Conservation (phyloP, 2,329 filamentous ascomycete species). For the Fusarium sp. region DNA sequence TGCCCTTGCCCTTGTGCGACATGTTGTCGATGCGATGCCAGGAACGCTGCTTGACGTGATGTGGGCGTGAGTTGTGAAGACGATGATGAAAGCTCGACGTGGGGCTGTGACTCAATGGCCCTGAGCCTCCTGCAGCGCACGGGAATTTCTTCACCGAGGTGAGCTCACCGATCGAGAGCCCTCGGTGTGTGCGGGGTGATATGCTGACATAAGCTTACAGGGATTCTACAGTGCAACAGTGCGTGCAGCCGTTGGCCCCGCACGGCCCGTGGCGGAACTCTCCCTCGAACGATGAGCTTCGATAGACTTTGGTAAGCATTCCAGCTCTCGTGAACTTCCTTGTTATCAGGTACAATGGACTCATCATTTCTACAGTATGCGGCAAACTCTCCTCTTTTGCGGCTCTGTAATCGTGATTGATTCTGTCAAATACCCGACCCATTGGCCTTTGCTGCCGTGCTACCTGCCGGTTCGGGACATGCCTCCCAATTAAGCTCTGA, state of each 20-base stretch:
- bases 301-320: slow-evolving; percentile 37
- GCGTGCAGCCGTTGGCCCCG: neutral
- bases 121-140: slow-evolving; percentile 1
- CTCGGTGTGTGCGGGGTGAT: slow-evolving; percentile 17
- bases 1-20: slow-evolving; percentile 62
- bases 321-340: slow-evolving; percentile 15
- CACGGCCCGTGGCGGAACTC: slow-evolving; percentile 8
- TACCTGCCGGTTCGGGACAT: neutral
- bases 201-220: slow-evolving; percentile 29
- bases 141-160: slow-evolving; percentile 44
- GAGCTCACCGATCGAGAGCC: slow-evolving; percentile 23
- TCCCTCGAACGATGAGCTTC: neutral
- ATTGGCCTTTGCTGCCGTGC: slow-evolving; percentile 3
- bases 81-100: slow-evolving; percentile 26
- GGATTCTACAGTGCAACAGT: neutral
- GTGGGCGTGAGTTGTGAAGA: slow-evolving; percentile 28
- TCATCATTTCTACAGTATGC: neutral
- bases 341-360: neutral
- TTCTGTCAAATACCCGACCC: neutral
- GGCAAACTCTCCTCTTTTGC: neutral
- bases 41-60: slow-evolving; percentile 24
- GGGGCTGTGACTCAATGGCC: slow-evolving; percentile 46
- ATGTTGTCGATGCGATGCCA: slow-evolving; percentile 43
- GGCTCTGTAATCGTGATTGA: neutral
- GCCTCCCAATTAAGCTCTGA: neutral